A percentile compares a stretch with the other conserved stretches of the same genome.
Evolutionary conservation across 805 yeast genomes (phyloP).

Genomic region (Wickerhamiella azymoides): DNA sequence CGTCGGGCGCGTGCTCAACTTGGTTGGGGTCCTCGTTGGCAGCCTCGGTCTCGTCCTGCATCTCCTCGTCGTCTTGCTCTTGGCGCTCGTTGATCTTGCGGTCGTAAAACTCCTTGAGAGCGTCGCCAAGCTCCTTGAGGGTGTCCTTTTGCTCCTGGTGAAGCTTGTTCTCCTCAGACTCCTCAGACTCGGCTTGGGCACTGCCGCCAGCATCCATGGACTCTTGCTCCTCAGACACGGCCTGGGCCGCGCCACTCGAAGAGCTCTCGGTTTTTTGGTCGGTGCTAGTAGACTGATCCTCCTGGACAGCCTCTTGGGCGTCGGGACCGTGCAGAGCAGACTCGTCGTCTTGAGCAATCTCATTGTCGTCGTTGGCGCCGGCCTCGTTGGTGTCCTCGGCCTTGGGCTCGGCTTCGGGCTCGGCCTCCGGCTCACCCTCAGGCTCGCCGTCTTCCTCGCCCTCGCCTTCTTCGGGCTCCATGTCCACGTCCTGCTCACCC

Average conservation of each 20-base stretch:
- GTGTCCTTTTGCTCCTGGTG: constrained; percentile 33
- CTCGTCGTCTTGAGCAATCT: constrained; percentile 27
- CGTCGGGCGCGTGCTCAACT: constrained; percentile 41
- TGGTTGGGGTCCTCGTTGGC: constrained; percentile 57
- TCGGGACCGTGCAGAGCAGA: constrained; percentile 59
- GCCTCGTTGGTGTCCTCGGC: background rate
- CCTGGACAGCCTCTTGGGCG: constrained; percentile 38
- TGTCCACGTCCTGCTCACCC: constrained; percentile 16
- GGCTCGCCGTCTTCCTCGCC: constrained; percentile 20
- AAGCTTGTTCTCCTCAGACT: constrained; percentile 29
- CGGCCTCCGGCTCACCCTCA: constrained; percentile 25
- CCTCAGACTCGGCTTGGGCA: constrained; percentile 45
- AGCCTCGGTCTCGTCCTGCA: constrained; percentile 26
- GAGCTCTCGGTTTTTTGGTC: constrained; percentile 31
- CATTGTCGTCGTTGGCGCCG: constrained; percentile 12
- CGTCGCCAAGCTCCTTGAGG: constrained; percentile 79
- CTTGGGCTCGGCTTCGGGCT: constrained; percentile 23
- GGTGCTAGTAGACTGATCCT: constrained; percentile 19
- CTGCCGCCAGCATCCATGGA: constrained; percentile 39
- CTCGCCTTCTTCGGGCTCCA: constrained; percentile 18
- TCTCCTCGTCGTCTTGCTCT: constrained; percentile 20
- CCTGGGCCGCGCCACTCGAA: constrained; percentile 46
- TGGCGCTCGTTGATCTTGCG: constrained; percentile 67
- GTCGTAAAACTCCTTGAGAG: constrained; percentile 80
- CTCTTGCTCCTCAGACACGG: constrained; percentile 24